Base-by-base conservation (phyloP, 805 yeast species). In the Candida taoyuanica region DNA sequence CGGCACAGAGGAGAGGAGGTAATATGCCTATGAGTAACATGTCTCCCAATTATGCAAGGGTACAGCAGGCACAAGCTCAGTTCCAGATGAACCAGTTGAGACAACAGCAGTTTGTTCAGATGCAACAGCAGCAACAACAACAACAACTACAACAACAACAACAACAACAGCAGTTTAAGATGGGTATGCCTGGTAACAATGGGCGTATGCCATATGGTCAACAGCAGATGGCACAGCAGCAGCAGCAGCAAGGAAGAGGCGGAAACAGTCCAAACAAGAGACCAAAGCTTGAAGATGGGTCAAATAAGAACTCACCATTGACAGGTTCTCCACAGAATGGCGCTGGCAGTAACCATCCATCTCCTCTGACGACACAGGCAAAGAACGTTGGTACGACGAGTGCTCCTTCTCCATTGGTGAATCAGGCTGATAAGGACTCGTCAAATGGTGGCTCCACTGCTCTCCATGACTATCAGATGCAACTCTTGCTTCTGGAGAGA, bases 391-490 rank as follows among this genome's bases (percentile, higher is more conserved):
- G 34, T 16, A 18, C 56, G 44, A 37, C 56, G 30, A 48, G 49
- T 48, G 43, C 48, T 47, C 45, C 62, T 56, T 32, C 58, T 33
- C 60, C 45, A 34, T 32, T 35, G 12, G 39, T 40, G 9, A 39
- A 36, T 17, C 44, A 44, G 16, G 46, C 31, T 41, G 54, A 31
- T 17, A 41, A 44, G 31, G 43, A 59, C 4, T 12, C 38, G 5
- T 26, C 52, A 9, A 32, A 35, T 36, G 39, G 43, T 17, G 48
- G 56, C 6, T 44, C 53, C 16, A 48, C 44, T 51, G 89, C 91
- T 2, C 63, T 85, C 28, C 85, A 81, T 50, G 94, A 85, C 55
- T 85, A 86, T 58, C 94, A 85, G 58, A 78, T 76, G 68, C 91
- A 85, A 59, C 64, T 85, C 48, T 73, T 83, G 73, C 56, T 81